Evolutionary conservation across 2,329 filamentous ascomycete species (phyloP).

Genomic region (Paradendryphiella salina): DNA sequence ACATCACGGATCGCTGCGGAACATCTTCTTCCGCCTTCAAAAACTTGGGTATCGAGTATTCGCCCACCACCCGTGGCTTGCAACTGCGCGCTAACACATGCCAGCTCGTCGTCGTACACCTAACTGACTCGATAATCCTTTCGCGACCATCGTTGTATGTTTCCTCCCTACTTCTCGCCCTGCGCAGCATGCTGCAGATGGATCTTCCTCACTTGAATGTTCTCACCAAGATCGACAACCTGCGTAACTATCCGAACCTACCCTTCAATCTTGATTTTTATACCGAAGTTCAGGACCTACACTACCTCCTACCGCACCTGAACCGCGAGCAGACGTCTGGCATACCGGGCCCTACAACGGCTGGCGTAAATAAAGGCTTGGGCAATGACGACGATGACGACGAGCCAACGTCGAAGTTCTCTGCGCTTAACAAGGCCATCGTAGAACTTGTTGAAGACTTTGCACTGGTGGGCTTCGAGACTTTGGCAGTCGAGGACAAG

Average conservation of each 20-base stretch:
- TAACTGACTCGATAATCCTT: constrained; percentile 91
- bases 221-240: constrained; percentile 95
- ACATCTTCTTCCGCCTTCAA: constrained; percentile 87
- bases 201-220: constrained; percentile 96
- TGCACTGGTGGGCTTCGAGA: constrained; percentile 87
- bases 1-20: constrained; percentile 87
- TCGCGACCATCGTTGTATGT: constrained; percentile 94
- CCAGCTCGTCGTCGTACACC: constrained; percentile 88
- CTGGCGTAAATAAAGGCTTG: constrained; percentile 47
- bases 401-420: constrained; percentile 65
- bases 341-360: constrained; percentile 37
- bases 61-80: constrained; percentile 33
- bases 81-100: constrained; percentile 28
- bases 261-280: constrained; percentile 97
- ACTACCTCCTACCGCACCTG: constrained; percentile 78
- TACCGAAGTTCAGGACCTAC: constrained; percentile 92
- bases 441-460: constrained; percentile 87
- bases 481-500: constrained; percentile 93
- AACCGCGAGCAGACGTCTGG: constrained; percentile 66
- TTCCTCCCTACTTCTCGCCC: constrained; percentile 86
- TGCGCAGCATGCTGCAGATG: constrained; percentile 97
- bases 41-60: constrained; percentile 89
- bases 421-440: constrained; percentile 81
- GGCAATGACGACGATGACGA: constrained; percentile 48
- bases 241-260: constrained; percentile 79